phyloP scores from a whole-genome alignment of 768 basidiomycete species.

The Pulveroboletus sp. region DNA sequence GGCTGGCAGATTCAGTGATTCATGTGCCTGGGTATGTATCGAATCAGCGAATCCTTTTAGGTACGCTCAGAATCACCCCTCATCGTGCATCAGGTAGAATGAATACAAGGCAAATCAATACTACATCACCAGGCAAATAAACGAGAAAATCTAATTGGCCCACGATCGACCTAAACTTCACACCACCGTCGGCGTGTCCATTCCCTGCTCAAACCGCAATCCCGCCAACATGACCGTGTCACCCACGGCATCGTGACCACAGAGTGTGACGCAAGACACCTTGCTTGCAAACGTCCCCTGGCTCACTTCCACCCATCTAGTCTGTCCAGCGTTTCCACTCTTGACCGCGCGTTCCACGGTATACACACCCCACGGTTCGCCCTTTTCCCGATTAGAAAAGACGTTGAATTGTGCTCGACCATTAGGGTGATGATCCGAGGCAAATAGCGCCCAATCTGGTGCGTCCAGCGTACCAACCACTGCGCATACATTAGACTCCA shows the following conservation, averaged over 20 bases:
- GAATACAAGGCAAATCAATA: slow-evolving; percentile 17
- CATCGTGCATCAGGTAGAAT: too few species aligned
- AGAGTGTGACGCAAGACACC: slow-evolving; percentile 41
- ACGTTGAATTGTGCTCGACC: slow-evolving; percentile 73
- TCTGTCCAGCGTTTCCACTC: slow-evolving; percentile 42
- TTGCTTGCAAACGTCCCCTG: slow-evolving; percentile 46
- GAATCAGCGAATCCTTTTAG: too few species aligned
- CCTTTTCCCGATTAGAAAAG: slow-evolving; percentile 44
- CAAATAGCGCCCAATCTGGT: slow-evolving; percentile 71
- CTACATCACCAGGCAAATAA: neutral
- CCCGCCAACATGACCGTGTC: slow-evolving; percentile 63
- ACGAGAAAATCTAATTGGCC: neutral
- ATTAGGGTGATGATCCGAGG: slow-evolving; percentile 67
- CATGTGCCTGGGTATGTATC: too few species aligned
- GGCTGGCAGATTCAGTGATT: too few species aligned
- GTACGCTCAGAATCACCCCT: too few species aligned
- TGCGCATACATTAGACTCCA: slow-evolving; percentile 10
- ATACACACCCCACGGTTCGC: slow-evolving; percentile 75
- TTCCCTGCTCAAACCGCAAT: slow-evolving; percentile 64
- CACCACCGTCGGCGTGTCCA: slow-evolving; percentile 51
- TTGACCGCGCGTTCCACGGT: slow-evolving; percentile 51
- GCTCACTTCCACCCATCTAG: slow-evolving; percentile 42
- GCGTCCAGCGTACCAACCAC: slow-evolving; percentile 72
- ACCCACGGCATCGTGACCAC: slow-evolving; percentile 23
- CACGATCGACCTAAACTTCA: slow-evolving; percentile 11